Base-by-base conservation (phyloP, 495 filamentous ascomycete species). In the Penicillium waksmanii region DNA sequence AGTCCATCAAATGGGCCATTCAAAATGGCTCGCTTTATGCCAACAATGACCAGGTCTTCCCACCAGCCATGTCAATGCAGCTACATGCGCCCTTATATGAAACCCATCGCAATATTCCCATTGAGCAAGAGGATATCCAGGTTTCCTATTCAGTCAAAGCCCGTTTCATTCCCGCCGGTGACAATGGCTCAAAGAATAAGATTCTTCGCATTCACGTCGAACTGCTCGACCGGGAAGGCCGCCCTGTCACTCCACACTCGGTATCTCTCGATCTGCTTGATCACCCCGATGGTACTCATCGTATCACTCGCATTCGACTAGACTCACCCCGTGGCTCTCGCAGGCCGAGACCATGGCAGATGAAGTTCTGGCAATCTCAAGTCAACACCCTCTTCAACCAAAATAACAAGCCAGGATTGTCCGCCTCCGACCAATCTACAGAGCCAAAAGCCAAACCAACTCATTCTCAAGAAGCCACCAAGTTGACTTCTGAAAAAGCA, bases 11-110 rank as follows among this genome's bases (percentile, higher is more conserved):
- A 36, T 74, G 81, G 65, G 63, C 73, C 49, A 70, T 74, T 6
- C 49, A 74, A 19, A 66, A 78, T 60, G 74, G 73, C 54, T 63
- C 55, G 15, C 70, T 84, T 8, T 72, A 63, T 23, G 73, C 80
- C 57, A 84, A 84, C 58, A 60, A 71, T 17, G 62, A 76, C 17
- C 60, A 64, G 18, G 67, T 84, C 61, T 82, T 81, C 63, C 81
- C 80, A 0, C 64, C 76, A 1, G 47, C 68, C 9, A 51, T 60
- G 25, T 64, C 69, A 11, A 74, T 77, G 69, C 66, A 71, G 46
- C 62, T 78, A 31, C 57, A 66, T 38, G 73, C 67, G 2, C 57
- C 60, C 13, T 70, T 64, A 33, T 62, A 68, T 11, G 55, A 64
- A 38, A 58, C 57, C 8, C 40, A 60, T 3, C 33, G 42, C 23